Evolutionary conservation across 176 grass and related monocot species (phyloP).

Genomic region (Avena eriantha): DNA sequence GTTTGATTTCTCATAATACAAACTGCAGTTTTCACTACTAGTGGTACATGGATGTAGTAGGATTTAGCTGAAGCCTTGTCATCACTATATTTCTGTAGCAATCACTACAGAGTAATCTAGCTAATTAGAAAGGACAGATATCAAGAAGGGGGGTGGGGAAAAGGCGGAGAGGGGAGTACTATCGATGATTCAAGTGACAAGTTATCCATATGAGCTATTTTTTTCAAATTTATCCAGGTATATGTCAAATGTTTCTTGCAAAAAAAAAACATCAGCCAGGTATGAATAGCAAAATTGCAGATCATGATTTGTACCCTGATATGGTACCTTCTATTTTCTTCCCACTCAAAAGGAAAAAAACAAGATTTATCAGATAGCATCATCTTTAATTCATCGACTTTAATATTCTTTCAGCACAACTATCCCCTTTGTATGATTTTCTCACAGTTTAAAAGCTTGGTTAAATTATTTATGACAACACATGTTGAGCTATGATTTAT

Average conservation of each 20-base stretch:
- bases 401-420: not conserved
- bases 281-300: conserved; percentile 8
- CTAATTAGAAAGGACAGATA: not conserved
- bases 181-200: not conserved
- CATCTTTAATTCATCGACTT: not conserved
- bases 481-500: not conserved
- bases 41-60: not conserved
- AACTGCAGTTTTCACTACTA: not conserved
- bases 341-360: not conserved
- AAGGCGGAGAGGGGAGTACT: not conserved
- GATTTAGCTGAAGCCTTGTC: not conserved
- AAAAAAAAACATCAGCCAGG: not conserved
- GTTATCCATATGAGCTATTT: not conserved
- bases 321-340: conserved; percentile 15
- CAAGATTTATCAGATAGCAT: conserved; percentile 1
- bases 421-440: not conserved
- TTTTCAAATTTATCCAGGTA: not conserved
- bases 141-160: not conserved
- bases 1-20: conserved; percentile 7
- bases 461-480: conserved; percentile 11
- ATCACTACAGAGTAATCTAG: conserved; percentile 5
- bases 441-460: not conserved
- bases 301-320: not conserved
- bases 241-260: not conserved
- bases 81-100: conserved; percentile 9